Evolutionary conservation across 495 filamentous ascomycete species (phyloP).

Genomic region (Aspergillus affinis): DNA sequence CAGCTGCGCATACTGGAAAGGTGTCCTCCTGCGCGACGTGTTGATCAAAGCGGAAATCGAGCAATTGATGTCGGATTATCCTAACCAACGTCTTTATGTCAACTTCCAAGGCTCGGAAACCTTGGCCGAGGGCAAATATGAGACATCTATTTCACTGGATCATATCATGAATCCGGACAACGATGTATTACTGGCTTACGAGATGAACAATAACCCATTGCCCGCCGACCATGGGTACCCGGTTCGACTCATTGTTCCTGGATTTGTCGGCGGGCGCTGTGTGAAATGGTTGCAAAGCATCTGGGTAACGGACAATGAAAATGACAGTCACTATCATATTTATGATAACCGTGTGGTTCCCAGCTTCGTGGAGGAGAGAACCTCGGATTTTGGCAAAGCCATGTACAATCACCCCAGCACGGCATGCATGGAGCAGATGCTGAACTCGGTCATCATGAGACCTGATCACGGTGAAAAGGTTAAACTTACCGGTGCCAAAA

Average conservation of each 20-base stretch:
- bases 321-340: conserved; percentile 34
- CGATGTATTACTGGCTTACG: conserved; percentile 60
- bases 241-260: conserved; percentile 56
- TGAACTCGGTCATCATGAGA: conserved; percentile 20
- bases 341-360: conserved; percentile 35
- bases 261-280: conserved; percentile 54
- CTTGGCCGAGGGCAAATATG: conserved; percentile 42
- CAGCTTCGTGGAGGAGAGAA: conserved; percentile 24
- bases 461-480: conserved; percentile 31
- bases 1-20: conserved; percentile 61
- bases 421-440: conserved; percentile 18
- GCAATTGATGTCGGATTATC: conserved; percentile 25
- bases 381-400: conserved; percentile 23
- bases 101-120: conserved; percentile 59
- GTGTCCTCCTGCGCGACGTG: conserved; percentile 57
- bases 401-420: conserved; percentile 22
- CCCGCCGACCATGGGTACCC: conserved; percentile 62
- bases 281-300: conserved; percentile 62
- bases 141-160: conserved; percentile 56
- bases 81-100: conserved; percentile 45
- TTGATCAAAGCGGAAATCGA: conserved; percentile 49
- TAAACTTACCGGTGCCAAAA: conserved; percentile 17
- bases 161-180: conserved; percentile 53
- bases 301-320: conserved; percentile 53
- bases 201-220: conserved; percentile 55